Conservation (phyloP, 305 asterid genomes). For the Solanum hybrid region DNA sequence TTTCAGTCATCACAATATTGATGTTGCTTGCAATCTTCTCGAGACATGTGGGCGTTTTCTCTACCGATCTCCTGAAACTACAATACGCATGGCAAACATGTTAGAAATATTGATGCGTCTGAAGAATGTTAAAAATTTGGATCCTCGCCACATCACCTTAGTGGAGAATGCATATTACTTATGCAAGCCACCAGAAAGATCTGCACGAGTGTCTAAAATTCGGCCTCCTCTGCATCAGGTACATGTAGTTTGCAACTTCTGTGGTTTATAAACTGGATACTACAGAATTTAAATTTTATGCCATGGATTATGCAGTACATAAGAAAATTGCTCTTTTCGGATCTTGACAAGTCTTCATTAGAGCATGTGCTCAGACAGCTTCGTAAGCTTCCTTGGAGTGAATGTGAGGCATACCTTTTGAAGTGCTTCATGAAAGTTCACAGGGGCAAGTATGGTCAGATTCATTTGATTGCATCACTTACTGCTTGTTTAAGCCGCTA, state of each 20-base stretch:
- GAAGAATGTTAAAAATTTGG: constrained; percentile 96
- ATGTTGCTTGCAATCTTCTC: constrained; percentile 97
- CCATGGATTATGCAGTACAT: constrained; percentile 55
- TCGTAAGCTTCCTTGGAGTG: constrained; percentile 95
- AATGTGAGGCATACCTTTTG: constrained; percentile 75
- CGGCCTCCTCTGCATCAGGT: constrained; percentile 99
- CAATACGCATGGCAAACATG: constrained; percentile 95
- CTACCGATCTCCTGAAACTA: constrained; percentile 90
- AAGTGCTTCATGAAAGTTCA: constrained; percentile 98
- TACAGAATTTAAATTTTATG: constrained; percentile 15
- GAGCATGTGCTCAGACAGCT: constrained; percentile 92
- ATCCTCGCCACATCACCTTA: constrained; percentile 94
- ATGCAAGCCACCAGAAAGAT: constrained; percentile 98
- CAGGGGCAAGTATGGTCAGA: constrained; percentile 96
- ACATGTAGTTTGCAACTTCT: constrained; percentile 6
- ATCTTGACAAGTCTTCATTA: constrained; percentile 84
- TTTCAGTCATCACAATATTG: constrained; percentile 93
- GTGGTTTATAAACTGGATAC: constrained; percentile 6
- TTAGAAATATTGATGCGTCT: constrained; percentile 94
- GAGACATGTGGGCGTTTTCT: constrained; percentile 99
- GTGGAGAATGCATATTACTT: constrained; percentile 98
- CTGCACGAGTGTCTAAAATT: constrained; percentile 94
- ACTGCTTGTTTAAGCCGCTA: constrained; percentile 91
- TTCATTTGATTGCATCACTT: constrained; percentile 96
- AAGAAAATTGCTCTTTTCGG: constrained; percentile 92